These are phyloP conservation scores for Hyphopichia fennica DNA, from an alignment of 1,139 yeast genomes.

Conservation along the genomic window DNA sequence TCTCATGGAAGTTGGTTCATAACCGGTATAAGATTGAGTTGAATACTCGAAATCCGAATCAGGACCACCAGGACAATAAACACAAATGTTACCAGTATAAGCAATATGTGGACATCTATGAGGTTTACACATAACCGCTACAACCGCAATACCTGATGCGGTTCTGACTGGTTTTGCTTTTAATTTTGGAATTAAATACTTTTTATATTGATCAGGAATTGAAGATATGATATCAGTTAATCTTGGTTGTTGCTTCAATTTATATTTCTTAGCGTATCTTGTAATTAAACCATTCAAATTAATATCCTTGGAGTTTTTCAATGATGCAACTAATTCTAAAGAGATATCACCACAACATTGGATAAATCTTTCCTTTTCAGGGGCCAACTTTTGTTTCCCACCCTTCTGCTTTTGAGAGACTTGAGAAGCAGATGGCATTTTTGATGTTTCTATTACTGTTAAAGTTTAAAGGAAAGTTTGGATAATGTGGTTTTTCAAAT, in stretches of 20 bases:
- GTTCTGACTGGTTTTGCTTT: constrained; percentile 98
- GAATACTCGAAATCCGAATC: constrained; percentile 97
- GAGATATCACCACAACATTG: constrained; percentile 95
- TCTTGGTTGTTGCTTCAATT: constrained; percentile 89
- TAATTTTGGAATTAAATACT: constrained; percentile 84
- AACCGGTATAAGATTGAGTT: constrained; percentile 97
- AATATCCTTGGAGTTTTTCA: constrained; percentile 74
- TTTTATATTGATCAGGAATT: constrained; percentile 94
- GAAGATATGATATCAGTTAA: constrained; percentile 92
- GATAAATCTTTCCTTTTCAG: constrained; percentile 89
- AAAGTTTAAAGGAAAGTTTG: background rate
- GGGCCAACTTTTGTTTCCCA: constrained; percentile 61
- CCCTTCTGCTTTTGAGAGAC: constrained; percentile 18
- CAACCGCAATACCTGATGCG: constrained; percentile 97
- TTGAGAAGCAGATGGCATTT: constrained; percentile 27
- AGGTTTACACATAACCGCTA: constrained; percentile 99
- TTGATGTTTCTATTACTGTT: background rate
- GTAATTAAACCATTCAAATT: constrained; percentile 89
- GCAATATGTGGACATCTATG: constrained; percentile 99
- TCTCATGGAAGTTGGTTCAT: constrained; percentile 98
- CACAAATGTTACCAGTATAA: constrained; percentile 97
- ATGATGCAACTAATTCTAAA: constrained; percentile 77
- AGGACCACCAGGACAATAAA: constrained; percentile 99
- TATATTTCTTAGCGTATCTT: constrained; percentile 84
- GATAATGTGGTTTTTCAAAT: too few species aligned